phyloP scores from a whole-genome alignment of 495 filamentous ascomycete species.

The Neurospora tetraspora region DNA sequence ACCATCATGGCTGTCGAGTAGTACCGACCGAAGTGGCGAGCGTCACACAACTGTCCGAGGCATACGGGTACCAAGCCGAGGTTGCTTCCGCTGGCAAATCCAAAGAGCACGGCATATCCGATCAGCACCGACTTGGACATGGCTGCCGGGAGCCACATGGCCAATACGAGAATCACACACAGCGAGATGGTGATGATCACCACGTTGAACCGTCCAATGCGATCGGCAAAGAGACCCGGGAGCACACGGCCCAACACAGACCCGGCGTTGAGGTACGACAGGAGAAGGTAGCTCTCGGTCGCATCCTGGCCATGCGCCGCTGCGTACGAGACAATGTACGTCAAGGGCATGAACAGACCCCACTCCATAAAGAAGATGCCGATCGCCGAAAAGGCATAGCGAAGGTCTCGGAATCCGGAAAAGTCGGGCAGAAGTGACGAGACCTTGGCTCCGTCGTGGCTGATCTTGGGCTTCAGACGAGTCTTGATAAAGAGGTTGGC shows the following conservation, averaged over 20 bases:
- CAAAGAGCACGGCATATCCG: conserved; percentile 68
- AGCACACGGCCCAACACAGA: conserved; percentile 58
- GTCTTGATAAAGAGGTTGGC: conserved; percentile 47
- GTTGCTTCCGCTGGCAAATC: conserved; percentile 77
- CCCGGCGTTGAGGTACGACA: conserved; percentile 48
- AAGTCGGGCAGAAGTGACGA: conserved; percentile 39
- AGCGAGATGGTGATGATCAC: conserved; percentile 46
- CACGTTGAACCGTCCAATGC: conserved; percentile 41
- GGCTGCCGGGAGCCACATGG: conserved; percentile 70
- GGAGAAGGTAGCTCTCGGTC: conserved; percentile 51
- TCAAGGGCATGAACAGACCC: conserved; percentile 37
- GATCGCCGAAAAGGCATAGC: conserved; percentile 42
- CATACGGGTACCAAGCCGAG: conserved; percentile 82
- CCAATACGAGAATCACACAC: conserved; percentile 60
- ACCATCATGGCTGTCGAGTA: conserved; percentile 83
- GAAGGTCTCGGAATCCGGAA: conserved; percentile 42
- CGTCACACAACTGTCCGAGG: conserved; percentile 81
- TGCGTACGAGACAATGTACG: conserved; percentile 43
- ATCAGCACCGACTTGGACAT: conserved; percentile 51
- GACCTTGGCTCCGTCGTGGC: conserved; percentile 14
- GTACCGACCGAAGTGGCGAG: conserved; percentile 74
- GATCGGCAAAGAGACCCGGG: conserved; percentile 61
- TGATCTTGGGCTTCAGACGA: conserved; percentile 33
- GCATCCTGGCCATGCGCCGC: conserved; percentile 36
- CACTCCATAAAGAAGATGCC: conserved; percentile 48